Base-by-base conservation (phyloP, 768 basidiomycete species). In the Suillus paluster region DNA sequence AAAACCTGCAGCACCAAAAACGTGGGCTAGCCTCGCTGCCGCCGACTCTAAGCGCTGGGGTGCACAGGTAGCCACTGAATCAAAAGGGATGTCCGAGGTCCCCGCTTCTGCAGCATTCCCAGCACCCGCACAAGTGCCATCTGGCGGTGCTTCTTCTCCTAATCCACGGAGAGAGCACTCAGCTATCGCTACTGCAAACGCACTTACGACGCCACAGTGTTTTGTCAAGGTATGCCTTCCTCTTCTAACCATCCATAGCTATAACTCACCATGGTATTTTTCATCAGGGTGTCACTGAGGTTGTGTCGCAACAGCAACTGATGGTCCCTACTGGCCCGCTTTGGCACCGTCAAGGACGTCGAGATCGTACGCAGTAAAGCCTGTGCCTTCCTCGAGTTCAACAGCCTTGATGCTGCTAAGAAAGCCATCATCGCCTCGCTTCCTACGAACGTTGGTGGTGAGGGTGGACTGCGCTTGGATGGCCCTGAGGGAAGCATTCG, bases 331-430 rank as follows among this genome's bases (percentile, higher is more conserved):
- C 81, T 95, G 39, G 76, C 80, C 0, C 86, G 88, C 38, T 96
- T 96, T 73, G 94, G 94, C 0, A 81, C 87, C 0, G 82, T 97
- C 71, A 93, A 91, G 74, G 94, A 95, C 25, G 76, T 95, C 45
- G 96, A 98, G 75, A 88, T 97, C 65, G 89, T 97, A 45, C 91
- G 91, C 65, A 73, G 70, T 71, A 97, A 93, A 75, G 94, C 92
- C 0, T 98, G 96, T 71, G 96, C 95, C 1, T 98, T 99, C 85
- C 81, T 97, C 69, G 97, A 98, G 76, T 99, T 96, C 80, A 73
- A 71, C 25, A 78, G 78, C 1, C 74, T 96, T 61, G 95, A 96
- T 2, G 78, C 86, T 41, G 97, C 97, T n/a, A 84, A 87, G 68
- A 85, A 88, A 48, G 97, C 97, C 3, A 97, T 99, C 71, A 77